Evolutionary conservation across 2,329 filamentous ascomycete genomes (phyloP), one percentile per base, ranked within the genome.

Genomic region (Leptodontidium sp.): DNA sequence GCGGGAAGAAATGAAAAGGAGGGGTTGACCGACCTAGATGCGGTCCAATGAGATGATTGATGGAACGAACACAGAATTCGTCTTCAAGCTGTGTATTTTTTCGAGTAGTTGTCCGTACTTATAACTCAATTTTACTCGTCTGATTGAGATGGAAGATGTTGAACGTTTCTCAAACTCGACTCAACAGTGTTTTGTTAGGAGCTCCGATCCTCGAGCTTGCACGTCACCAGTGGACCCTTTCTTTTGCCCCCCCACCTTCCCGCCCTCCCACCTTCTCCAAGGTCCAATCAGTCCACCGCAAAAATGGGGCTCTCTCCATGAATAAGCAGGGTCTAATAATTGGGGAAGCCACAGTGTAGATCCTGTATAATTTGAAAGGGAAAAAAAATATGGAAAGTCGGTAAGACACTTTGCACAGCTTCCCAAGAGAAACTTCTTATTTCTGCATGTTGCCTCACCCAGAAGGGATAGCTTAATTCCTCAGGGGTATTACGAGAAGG

Each of bases 251-350:
- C 57, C 58, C 47, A 67, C 65, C 65, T 57, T 55, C 57, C 57
- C 58, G 63, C 65, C 65, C 64, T 55, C 57, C 57, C 58, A 67
- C 65, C 65, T 67, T 63, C 58, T 49, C 58, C 65, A 32, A 49
- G 32, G 29, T 63, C 61, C 61, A 63, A 63, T 52, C 40, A 26
- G 45, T 2, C 26, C 61, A 32, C 32, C 29, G 35, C 45, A 52
- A 53, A 63, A 52, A 29, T 40, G 61, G 45, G 47, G 61, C 45
- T 14, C 29, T n/a, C 32, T 9, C 32, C 6, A 24, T 59, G 55
- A 59, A 43, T 62, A 62, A 62, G 40, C 43, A 55, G 40, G 21
- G 40, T 35, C 40, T 49, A 32, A 12, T 17, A 12, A 7, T 45
- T 62, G 5, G 5, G 59, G 59, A 62, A 62, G 29, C 35, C 40